Evolutionary conservation across 139 green algal genomes (phyloP), one percentile per base, ranked within the genome.

Genomic region (Chlamydomonas incerta): DNA sequence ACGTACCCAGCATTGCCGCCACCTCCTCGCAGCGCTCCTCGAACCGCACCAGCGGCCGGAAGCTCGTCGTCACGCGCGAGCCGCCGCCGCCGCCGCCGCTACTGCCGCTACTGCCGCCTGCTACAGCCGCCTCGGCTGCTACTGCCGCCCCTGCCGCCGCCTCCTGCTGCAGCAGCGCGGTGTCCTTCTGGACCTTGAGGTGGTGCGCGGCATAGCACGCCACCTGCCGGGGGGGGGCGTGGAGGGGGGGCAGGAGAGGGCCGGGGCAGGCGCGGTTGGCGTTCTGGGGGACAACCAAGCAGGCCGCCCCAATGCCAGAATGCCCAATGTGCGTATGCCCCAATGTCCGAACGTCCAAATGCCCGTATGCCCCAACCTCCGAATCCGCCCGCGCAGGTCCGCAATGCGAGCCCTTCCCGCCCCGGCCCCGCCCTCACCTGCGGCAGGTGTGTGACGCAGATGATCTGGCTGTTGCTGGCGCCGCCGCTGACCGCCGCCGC

Each of bases 361-460:
- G n/a, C n/a, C n/a, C n/a, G n/a, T n/a, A n/a, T n/a, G n/a, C n/a
- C n/a, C n/a, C n/a, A n/a, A n/a, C n/a, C n/a, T n/a, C n/a, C n/a
- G n/a, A n/a, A n/a, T n/a, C n/a, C n/a, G n/a, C n/a, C n/a, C n/a
- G n/a, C n/a, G n/a, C n/a, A n/a, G n/a, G n/a, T n/a, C n/a, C n/a
- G n/a, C n/a, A n/a, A n/a, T n/a, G n/a, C n/a, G n/a, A n/a, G n/a
- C n/a, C n/a, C n/a, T n/a, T n/a, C n/a, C n/a, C n/a, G n/a, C n/a
- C n/a, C n/a, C n/a, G n/a, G n/a, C n/a, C n/a, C n/a, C n/a, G n/a
- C n/a, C n/a, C n/a, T 60, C 50, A 92, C 95, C 92, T 98, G 95
- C 13, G 95, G 95, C 31, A 97, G 85, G 74, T 98, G 95, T 1
- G 93, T 96, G 20, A 98, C 92, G 83, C 92, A 95, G 11, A 98